These are phyloP conservation scores for Rosellinia necatrix DNA, from an alignment of 2,329 filamentous ascomycete species.

Conservation along the genomic window DNA sequence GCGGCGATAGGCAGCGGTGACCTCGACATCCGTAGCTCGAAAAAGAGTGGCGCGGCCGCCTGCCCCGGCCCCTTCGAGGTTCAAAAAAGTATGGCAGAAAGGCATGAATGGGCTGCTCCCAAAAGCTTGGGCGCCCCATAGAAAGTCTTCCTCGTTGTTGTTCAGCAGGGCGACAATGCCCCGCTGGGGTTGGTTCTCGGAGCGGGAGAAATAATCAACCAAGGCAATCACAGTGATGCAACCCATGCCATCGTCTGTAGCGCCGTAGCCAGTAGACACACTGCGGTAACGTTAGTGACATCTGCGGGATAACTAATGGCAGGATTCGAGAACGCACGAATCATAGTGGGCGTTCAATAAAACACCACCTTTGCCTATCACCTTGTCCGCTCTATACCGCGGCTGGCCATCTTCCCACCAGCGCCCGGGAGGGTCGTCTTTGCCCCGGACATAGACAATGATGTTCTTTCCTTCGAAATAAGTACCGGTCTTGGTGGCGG, in stretches of 20 bases:
- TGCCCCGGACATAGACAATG: constrained; percentile 86
- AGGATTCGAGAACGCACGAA: constrained; percentile 49
- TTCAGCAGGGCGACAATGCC: constrained; percentile 88
- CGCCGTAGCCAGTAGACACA: constrained; percentile 88
- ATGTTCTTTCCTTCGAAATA: constrained; percentile 96
- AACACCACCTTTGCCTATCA: constrained; percentile 72
- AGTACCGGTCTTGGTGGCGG: constrained; percentile 51
- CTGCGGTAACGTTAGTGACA: constrained; percentile 48
- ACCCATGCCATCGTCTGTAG: constrained; percentile 91
- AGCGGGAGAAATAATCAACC: constrained; percentile 80
- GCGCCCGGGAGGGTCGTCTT: constrained; percentile 69
- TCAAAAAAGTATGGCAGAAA: constrained; percentile 86
- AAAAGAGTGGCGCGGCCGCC: constrained; percentile 88
- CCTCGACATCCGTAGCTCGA: constrained; percentile 83
- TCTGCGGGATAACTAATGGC: background rate
- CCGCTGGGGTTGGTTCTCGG: constrained; percentile 72
- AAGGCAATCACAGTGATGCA: constrained; percentile 86
- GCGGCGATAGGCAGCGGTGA: constrained; percentile 76
- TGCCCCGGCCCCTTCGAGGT: constrained; percentile 92
- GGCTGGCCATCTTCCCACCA: constrained; percentile 66
- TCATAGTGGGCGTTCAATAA: constrained; percentile 96
- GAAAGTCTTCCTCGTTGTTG: constrained; percentile 92
- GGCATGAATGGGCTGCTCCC: constrained; percentile 79
- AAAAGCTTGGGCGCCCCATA: constrained; percentile 86
- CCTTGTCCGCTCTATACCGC: constrained; percentile 48